A percentile compares a stretch with the other conserved stretches of the same genome.
Conservation (phyloP, 371 early-diverging fungal species). For the Nematocida displodere region DNA sequence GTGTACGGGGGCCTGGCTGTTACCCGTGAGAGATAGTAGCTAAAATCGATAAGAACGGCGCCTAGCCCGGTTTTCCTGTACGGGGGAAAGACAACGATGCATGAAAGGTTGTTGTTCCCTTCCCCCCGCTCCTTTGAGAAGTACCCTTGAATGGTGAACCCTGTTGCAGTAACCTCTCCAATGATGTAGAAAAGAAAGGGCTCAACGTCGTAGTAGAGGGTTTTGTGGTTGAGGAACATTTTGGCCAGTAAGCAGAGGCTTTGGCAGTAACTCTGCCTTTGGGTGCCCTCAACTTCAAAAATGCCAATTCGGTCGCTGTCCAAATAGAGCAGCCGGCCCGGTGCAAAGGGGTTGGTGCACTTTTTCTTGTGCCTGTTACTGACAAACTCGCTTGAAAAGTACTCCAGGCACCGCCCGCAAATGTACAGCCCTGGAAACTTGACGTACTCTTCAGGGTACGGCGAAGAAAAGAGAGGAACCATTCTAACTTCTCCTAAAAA, state of each 20-base stretch:
- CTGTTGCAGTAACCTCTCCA: slow-evolving; percentile 12
- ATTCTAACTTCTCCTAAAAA: slow-evolving; percentile 39
- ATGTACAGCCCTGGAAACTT: slow-evolving; percentile 19
- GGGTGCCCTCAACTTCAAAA: slow-evolving; percentile 53
- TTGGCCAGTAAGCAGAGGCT: slow-evolving; percentile 58
- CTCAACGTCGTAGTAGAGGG: slow-evolving; percentile 61
- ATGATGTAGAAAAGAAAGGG: slow-evolving; percentile 61
- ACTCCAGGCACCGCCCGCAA: slow-evolving; percentile 51
- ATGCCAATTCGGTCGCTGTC: slow-evolving; percentile 26
- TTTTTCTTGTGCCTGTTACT: slow-evolving; percentile 50
- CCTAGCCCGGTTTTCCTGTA: slow-evolving; percentile 58
- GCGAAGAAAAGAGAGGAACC: slow-evolving; percentile 24
- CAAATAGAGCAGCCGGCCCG: slow-evolving; percentile 43
- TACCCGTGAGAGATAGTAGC: slow-evolving; percentile 38
- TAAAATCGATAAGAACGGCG: slow-evolving; percentile 61
- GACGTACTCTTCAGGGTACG: slow-evolving; percentile 37
- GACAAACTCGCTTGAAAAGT: slow-evolving; percentile 16
- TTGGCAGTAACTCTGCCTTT: slow-evolving; percentile 45
- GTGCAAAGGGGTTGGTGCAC: slow-evolving; percentile 31
- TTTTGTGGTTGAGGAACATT: slow-evolving; percentile 61
- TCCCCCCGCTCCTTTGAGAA: slow-evolving; percentile 59
- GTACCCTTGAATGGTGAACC: slow-evolving; percentile 56
- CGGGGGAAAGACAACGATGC: slow-evolving; percentile 61
- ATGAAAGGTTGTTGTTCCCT: slow-evolving; percentile 57
- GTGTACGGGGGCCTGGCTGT: slow-evolving; percentile 14